Evolutionary conservation across 2,329 filamentous ascomycete species (phyloP).

Genomic region (Anthostomella pinea): DNA sequence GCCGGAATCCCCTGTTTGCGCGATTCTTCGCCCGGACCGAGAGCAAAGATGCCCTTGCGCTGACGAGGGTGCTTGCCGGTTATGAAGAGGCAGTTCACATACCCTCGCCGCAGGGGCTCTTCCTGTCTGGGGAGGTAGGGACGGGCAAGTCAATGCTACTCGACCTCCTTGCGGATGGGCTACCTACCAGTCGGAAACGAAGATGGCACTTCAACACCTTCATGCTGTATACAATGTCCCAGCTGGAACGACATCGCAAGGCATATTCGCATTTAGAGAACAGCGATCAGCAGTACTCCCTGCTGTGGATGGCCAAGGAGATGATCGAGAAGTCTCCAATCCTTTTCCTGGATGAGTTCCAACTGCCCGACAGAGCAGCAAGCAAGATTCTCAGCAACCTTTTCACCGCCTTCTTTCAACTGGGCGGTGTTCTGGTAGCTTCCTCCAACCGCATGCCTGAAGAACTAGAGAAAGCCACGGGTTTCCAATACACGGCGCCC

Average conservation of each 20-base stretch:
- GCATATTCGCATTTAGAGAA: conserved; percentile 21
- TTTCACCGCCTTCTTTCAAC: conserved; percentile 76
- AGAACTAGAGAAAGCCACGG: conserved; percentile 72
- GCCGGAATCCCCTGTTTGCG: conserved; percentile 56
- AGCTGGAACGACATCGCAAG: conserved; percentile 64
- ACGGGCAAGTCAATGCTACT: conserved; percentile 85
- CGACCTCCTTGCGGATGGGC: conserved; percentile 73
- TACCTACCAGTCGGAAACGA: conserved; percentile 70
- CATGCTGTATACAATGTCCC: conserved; percentile 74
- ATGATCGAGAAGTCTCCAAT: conserved; percentile 73
- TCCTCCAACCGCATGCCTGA: conserved; percentile 84
- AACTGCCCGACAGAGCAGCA: conserved; percentile 73
- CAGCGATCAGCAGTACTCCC: conserved; percentile 56
- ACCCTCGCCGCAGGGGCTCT: conserved; percentile 69
- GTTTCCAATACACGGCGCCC: conserved; percentile 62
- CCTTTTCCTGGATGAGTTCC: conserved; percentile 79
- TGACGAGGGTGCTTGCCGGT: conserved; percentile 66
- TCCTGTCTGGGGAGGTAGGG: conserved; percentile 78
- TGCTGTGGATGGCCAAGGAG: conserved; percentile 72
- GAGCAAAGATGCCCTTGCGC: conserved; percentile 56
- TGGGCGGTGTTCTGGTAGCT: conserved; percentile 76
- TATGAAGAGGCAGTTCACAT: conserved; percentile 70
- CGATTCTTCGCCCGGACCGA: conserved; percentile 57
- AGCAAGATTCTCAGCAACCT: conserved; percentile 78
- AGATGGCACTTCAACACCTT: conserved; percentile 85